Evolutionary conservation across 2,329 filamentous ascomycete species (phyloP).

Genomic region (Drechslerella stenobrocha): DNA sequence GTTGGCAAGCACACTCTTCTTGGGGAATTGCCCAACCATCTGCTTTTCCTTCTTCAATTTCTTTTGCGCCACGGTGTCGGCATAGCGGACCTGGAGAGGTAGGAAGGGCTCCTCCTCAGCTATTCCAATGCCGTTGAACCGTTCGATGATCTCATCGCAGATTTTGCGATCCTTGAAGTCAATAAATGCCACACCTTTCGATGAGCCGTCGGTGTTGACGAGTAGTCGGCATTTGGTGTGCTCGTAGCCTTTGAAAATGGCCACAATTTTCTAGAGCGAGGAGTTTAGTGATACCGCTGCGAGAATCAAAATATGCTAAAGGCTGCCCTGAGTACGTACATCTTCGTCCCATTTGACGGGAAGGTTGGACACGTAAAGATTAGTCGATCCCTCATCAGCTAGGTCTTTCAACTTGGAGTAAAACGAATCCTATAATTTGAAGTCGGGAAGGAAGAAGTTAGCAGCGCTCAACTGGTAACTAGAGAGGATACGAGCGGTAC

Average conservation of each 20-base stretch:
- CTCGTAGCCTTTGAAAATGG: conserved; percentile 16
- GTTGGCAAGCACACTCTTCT: conserved; percentile 26
- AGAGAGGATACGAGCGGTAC: conserved; percentile 53
- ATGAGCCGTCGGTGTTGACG: conserved; percentile 41
- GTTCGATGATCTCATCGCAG: conserved; percentile 84
- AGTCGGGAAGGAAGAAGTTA: conserved; percentile 23
- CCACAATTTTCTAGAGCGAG: conserved; percentile 19
- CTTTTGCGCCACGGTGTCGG: conserved; percentile 95
- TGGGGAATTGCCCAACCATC: conserved; percentile 83
- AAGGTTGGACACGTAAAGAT: conserved; percentile 96
- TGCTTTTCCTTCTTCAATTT: conserved; percentile 94
- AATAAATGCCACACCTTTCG: conserved; percentile 30
- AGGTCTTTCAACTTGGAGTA: conserved; percentile 97
- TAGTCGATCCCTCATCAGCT: conserved; percentile 84
- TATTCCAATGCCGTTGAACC: conserved; percentile 77
- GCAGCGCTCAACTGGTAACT: conserved; percentile 2
- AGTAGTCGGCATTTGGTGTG: conserved; percentile 25
- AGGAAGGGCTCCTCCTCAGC: conserved; percentile 70
- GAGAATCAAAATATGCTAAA: conserved; percentile 16
- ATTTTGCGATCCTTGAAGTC: conserved; percentile 89
- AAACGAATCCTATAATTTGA: conserved; percentile 77
- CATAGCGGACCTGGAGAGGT: conserved; percentile 90
- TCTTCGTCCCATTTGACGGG: conserved; percentile 90
- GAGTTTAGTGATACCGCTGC: too few species aligned
- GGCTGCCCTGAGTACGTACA: conserved; percentile 62